Base-by-base conservation (phyloP, 768 basidiomycete species). In the Lactarius vividus region DNA sequence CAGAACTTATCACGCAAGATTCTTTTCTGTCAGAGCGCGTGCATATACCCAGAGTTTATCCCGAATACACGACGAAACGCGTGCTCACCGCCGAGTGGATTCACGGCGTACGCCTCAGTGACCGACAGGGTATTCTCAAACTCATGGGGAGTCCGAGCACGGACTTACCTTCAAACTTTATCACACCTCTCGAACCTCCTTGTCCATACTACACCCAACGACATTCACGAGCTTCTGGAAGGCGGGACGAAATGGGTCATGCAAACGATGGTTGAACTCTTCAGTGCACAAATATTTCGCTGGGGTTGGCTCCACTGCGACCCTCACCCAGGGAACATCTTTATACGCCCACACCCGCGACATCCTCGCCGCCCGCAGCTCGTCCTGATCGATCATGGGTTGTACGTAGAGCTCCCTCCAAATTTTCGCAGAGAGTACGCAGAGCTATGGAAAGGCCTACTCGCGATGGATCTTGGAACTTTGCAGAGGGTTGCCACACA, bases 231-330 rank as follows among this genome's bases (percentile, higher is more conserved):
- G 9, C 55, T 60, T 2, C 77, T 89, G 11, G 82, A 82, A 69
- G 88, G 89, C 13, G 89, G 89, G 29, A 77, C 85, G 40, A 76
- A 79, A 59, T 77, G 82, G 37, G 81, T 92, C 63, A 94, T 97
- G 92, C 85, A 91, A 66, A 87, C 87, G 26, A 93, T 94, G 83
- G 87, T 94, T 42, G 88, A 92, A 67, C 80, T 94, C 2, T 95
- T 95, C 79, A 88, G 88, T 35, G 92, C 90, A 2, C 93, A 86
- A 79, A 95, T 95, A 76, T 98, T 97, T 75, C 83, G 84, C 65
- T 97, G 91, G 91, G 94, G 94, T 13, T 94, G 88, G 82, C 88
- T 94, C 4, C 88, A 92, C 75, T 93, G 93, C 72, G 84, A 85
- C 70, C 84, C 85, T 9, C 85, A 91, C 69, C 88, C 88, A 2